Base-by-base conservation (phyloP, 1,284 basidiomycete genomes). In the Ganoderma lucidum region DNA sequence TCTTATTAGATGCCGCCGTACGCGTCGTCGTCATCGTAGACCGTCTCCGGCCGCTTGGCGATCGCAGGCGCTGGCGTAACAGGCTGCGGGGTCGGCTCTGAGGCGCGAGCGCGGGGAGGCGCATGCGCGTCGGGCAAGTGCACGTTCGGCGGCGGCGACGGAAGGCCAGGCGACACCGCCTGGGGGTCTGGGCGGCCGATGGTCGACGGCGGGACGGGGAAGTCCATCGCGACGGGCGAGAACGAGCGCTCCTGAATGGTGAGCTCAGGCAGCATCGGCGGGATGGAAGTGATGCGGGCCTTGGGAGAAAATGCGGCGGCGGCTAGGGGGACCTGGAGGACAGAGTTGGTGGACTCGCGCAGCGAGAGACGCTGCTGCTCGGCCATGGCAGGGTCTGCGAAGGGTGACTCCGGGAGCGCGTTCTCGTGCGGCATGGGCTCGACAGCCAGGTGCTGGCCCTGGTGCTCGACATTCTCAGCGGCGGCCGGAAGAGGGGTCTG, bases 1-100 rank as follows among this genome's bases (percentile, higher is more conserved):
- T 69, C 55, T 83, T 80, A 91, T 83, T 80, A 91, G 76, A 91
- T 85, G 44, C 90, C 90, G 41, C 84, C 88, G 72, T 92, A 92
- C 51, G 86, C 89, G 70, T 92, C 90, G n/a, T 87, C 86, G 42
- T 86, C 84, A 72, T 88, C 84, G 72, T 90, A 90, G 59, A 83
- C 79, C 59, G 86, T 83, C 35, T 78, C 74, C 1, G 84, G 85
- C 64, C 84, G 80, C 72, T 77, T 77, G 19, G 62, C 55, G 17
- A 28, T 28, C 8, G 63, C 59, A 8, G 72, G 64, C 32, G 59
- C 60, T 30, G 63, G 67, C 8, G 42, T 63, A 44, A 32, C 62
- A 44, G 41, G 42, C 37, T 61, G 66, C 28, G 28, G 35, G 62
- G 72, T 61, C 41, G 71, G 63, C 19, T 78, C 75, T 12, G 75